These are phyloP conservation scores for Cyclaneusma minus DNA, from an alignment of 2,329 filamentous ascomycete species.

Conservation along the genomic window DNA sequence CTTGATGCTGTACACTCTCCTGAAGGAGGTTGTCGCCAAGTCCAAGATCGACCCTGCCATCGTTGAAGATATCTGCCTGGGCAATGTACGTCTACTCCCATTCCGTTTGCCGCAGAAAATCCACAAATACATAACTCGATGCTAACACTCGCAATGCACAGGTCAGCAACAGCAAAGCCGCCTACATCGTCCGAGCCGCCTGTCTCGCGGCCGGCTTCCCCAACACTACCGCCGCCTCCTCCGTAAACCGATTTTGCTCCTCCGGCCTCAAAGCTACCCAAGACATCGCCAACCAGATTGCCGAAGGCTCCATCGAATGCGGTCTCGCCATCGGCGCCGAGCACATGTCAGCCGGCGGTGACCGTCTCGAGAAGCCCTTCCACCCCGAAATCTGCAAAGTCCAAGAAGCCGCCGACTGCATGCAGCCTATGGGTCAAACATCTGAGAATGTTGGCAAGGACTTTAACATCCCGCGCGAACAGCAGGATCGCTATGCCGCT, in stretches of 20 bases:
- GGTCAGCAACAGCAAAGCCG: conserved; percentile 73
- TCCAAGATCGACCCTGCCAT: conserved; percentile 65
- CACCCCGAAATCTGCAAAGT: conserved; percentile 58
- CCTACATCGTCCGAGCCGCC: conserved; percentile 83
- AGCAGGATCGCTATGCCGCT: conserved; percentile 72
- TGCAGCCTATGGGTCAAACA: conserved; percentile 96
- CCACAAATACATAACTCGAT: conserved; percentile 7
- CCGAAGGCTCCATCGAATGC: conserved; percentile 64
- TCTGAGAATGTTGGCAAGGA: conserved; percentile 90
- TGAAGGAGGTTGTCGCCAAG: conserved; percentile 60
- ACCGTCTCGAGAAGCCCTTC: conserved; percentile 57
- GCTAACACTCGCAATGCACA: conserved; percentile 16
- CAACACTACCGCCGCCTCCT: conserved; percentile 68
- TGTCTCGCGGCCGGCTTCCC: conserved; percentile 85
- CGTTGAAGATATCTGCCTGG: conserved; percentile 80
- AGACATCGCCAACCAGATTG: conserved; percentile 84
- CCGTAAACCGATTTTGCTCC: conserved; percentile 92
- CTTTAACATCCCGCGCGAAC: conserved; percentile 67
- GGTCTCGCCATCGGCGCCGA: conserved; percentile 84
- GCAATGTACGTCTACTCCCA: conserved; percentile 50
- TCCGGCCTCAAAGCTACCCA: conserved; percentile 91
- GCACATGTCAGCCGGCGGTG: conserved; percentile 65
- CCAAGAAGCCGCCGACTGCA: conserved; percentile 72
- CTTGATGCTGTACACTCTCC: conserved; percentile 66
- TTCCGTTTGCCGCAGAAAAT: conserved; percentile 9